Base-by-base conservation (phyloP, 2,329 filamentous ascomycete genomes). In the Fusarium tricinctum region DNA sequence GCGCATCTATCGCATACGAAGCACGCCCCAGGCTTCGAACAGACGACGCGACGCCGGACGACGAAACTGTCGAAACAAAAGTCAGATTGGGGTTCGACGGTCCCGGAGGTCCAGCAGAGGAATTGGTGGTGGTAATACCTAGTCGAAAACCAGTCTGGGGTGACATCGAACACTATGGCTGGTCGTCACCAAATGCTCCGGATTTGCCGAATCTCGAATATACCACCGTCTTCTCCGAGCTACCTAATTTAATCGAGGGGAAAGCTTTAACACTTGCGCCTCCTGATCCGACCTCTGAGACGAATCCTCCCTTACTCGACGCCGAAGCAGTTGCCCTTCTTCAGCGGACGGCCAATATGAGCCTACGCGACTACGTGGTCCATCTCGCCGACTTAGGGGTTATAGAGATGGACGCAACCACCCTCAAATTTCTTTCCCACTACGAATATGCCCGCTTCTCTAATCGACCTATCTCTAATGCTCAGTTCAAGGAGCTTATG, bases 401-500 rank as follows among this genome's bases (percentile, higher is more conserved):
- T 7, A 73, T 90, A n/a, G 74, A 71, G 35, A 74, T 80, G 50
- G 76, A 77, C 30, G 59, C 82, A 3, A 77, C 78, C 3, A 89
- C 77, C 70, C 84, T 69, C 76, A 88, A 77, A 66, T 99, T 98
- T 75, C 80, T 97, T 20, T 79, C 85, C 2, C 81, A 88, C 20
- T 99, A 97, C 79, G 96, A 98, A 80, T 84, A 87, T 58, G 93
- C 94, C 4, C 90, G 95, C 40, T 99, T 97, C 80, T 94, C 92
- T 3, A 87, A 86, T 0, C 81, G 83, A 7, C 86, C 91, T 1
- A 81, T 97, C 6, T 86, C 88, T 4, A 91, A 94, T 70, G 74
- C 80, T 0, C 86, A 91, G 51, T 98, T 99, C 76, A 86, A 91
- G 38, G 81, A 85, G 22, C 82, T 97, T 30, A 97, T 97, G 93